Conservation (phyloP, 108 stramenopile species). For the Discostella stelligeroides region DNA sequence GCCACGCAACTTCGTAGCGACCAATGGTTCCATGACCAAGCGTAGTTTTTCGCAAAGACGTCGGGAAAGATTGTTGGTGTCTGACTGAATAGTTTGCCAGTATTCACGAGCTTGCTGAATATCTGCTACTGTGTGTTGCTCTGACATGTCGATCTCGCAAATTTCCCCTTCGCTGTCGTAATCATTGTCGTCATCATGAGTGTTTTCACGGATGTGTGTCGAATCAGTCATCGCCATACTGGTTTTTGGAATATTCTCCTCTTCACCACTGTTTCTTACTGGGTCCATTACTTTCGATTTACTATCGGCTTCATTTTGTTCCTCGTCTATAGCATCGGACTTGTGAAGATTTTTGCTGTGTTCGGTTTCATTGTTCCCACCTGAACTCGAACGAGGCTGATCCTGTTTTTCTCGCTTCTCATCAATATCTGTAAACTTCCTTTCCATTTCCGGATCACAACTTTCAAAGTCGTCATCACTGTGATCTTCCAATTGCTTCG, state of each 20-base stretch:
- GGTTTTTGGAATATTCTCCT: conserved; percentile 5
- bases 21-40: conserved; percentile 94
- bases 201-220: conserved; percentile 21
- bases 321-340: conserved; percentile 23
- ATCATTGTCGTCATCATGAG: conserved; percentile 40
- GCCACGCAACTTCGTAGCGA: conserved; percentile 95
- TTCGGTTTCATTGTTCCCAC: conserved; percentile 17
- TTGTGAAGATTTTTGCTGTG: conserved; percentile 23
- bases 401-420: conserved; percentile 28
- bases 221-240: conserved; percentile 29
- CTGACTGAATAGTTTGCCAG: conserved; percentile 75
- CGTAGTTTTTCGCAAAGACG: conserved; percentile 97
- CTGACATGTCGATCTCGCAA: conserved; percentile 41
- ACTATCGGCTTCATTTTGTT: conserved; percentile 25
- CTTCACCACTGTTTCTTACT: conserved; percentile 36
- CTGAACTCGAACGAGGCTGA: conserved; percentile 31
- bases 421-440: conserved; percentile 23
- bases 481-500: conserved; percentile 49
- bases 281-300: conserved; percentile 27
- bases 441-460: conserved; percentile 17
- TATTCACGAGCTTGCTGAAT: conserved; percentile 56
- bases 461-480: conserved; percentile 50
- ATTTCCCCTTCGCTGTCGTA: conserved; percentile 54
- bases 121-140: conserved; percentile 43
- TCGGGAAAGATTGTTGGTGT: conserved; percentile 77